Base-by-base conservation (phyloP, 2,329 filamentous ascomycete species). In the Pseudocercospora vitis region DNA sequence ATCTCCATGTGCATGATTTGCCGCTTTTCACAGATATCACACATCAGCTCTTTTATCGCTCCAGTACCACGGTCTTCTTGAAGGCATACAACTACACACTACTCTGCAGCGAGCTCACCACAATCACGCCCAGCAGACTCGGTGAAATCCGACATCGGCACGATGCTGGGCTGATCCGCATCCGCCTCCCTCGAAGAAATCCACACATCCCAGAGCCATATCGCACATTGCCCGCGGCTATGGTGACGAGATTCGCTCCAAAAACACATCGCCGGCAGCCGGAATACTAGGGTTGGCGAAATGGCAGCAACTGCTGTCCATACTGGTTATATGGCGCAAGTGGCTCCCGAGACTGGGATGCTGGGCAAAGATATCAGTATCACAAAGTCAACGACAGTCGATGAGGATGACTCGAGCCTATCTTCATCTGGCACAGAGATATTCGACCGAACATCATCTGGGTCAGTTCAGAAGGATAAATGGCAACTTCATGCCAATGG, bases 391-490 rank as follows among this genome's bases (percentile, higher is more conserved):
- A 32, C 52, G 12, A 47, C 26, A 7, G 40, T 45, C 44, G 60
- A 62, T 18, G 65, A 69, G 57, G 67, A 68, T 51, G 67, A 67
- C 44, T 67, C 64, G 11, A 65, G 61, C 49, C 56, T 65, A 29
- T 67, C 65, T n/a, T 67, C 66, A 5, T 62, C 64, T 14, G 61
- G 64, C 26, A 65, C 65, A 24, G 67, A 69, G 12, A 19, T 64
- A 8, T 68, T 65, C 39, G 64, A 67, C 54, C 62, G 53, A 44
- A 60, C 40, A 19, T 45, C 53, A 9, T 48, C 56, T 46, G 55
- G 57, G 19, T 48, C 48, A 28, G 45, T 51, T 11, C 55, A 60
- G 26, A 57, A 56, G 39, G 60, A 57, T 7, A 52, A 58, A 50
- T 66, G 64, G 63, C 54, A 54, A 31, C 55, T 61, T 28, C 64